These are phyloP conservation scores for Hibiscus mutabilis DNA, from an alignment of 345 rosid genomes.

Conservation along the genomic window DNA sequence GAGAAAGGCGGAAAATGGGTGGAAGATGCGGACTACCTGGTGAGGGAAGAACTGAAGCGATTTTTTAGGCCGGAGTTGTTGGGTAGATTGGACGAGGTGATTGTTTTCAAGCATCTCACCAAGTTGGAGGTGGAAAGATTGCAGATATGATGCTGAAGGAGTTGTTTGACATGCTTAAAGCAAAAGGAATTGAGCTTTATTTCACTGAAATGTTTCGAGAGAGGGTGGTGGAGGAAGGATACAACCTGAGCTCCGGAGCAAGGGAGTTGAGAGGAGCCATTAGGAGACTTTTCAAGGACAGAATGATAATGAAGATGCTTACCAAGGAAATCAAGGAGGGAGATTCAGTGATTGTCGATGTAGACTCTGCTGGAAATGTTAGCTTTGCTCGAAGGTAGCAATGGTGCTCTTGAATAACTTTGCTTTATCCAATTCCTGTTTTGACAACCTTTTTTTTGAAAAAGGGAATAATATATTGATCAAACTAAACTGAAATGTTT, in stretches of 20 bases:
- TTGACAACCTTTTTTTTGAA: slow-evolving; percentile 21
- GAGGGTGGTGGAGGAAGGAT: slow-evolving; percentile 90
- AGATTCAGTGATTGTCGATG: slow-evolving; percentile 88
- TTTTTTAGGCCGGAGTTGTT: slow-evolving; percentile 91
- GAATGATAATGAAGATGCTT: slow-evolving; percentile 98
- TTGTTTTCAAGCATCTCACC: slow-evolving; percentile 86
- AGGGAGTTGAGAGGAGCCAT: slow-evolving; percentile 90
- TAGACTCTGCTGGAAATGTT: slow-evolving; percentile 71
- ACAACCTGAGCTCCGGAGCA: slow-evolving; percentile 87
- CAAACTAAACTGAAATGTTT: too few species aligned
- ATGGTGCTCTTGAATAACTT: slow-evolving; percentile 45
- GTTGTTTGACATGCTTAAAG: slow-evolving; percentile 60
- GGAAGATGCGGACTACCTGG: slow-evolving; percentile 38
- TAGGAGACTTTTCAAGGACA: slow-evolving; percentile 86
- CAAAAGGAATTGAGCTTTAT: slow-evolving; percentile 74
- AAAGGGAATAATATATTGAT: too few species aligned
- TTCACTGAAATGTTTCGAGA: slow-evolving; percentile 85
- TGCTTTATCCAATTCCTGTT: slow-evolving; percentile 41
- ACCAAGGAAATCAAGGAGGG: slow-evolving; percentile 83
- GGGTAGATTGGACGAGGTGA: slow-evolving; percentile 92
- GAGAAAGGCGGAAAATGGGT: slow-evolving; percentile 84
- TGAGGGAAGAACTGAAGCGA: slow-evolving; percentile 72
- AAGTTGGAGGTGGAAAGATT: too few species aligned
- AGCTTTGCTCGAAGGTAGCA: slow-evolving; percentile 66
- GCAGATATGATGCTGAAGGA: slow-evolving; percentile 91